Conservation (phyloP, 108 stramenopile genomes). For the Skeletonema marinoi region DNA sequence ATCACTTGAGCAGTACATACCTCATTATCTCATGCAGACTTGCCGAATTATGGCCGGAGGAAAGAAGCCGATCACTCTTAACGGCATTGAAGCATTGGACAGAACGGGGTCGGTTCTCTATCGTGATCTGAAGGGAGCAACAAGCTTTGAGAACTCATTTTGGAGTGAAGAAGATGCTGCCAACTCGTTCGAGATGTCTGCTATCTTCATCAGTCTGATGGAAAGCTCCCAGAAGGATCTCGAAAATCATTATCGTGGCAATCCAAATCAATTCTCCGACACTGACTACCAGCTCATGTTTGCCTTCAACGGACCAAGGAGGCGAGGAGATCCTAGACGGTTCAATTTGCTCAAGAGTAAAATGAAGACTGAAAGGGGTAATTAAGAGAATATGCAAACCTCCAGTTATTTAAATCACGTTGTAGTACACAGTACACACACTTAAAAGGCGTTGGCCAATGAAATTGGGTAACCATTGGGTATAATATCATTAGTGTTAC, state of each 20-base stretch:
- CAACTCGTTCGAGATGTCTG: conserved; percentile 82
- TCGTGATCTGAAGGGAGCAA: conserved; percentile 85
- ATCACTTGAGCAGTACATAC: conserved; percentile 86
- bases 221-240: conserved; percentile 82
- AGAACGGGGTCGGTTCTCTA: conserved; percentile 86
- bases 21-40: conserved; percentile 79
- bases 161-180: conserved; percentile 88
- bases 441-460: too few relatives aligned
- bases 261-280: conserved; percentile 72
- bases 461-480: too few relatives aligned
- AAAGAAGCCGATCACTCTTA: conserved; percentile 70
- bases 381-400: background rate
- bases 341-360: conserved; percentile 67
- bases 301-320: conserved; percentile 72
- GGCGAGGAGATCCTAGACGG: conserved; percentile 70
- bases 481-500: too few relatives aligned
- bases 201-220: conserved; percentile 85
- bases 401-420: background rate
- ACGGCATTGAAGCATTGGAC: conserved; percentile 85
- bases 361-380: conserved; percentile 32
- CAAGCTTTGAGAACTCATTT: conserved; percentile 84
- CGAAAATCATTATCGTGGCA: conserved; percentile 72
- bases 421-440: too few relatives aligned
- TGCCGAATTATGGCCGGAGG: conserved; percentile 79
- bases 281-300: conserved; percentile 87